Evolutionary conservation across 306 rosid species (phyloP), one percentile per base, ranked within the genome.

Genomic region (Phaseolus lunatus): DNA sequence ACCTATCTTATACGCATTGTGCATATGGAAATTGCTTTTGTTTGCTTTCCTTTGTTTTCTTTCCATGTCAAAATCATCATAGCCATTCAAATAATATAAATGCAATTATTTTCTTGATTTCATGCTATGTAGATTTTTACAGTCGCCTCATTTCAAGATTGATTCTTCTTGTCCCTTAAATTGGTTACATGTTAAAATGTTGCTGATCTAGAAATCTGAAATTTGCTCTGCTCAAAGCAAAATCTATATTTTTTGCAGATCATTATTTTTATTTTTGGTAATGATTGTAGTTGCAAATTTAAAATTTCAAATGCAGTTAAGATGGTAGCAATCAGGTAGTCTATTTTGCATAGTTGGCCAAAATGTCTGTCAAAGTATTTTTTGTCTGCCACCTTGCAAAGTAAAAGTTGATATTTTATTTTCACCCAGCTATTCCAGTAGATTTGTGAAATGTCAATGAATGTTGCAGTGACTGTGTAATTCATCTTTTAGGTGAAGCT

Each of bases 401-500:
- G 20, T 74, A 65, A 75, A 74, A 61, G 72, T 59, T 68, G 41
- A 18, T 54, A 61, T 62, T 58, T 69, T 56, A 18, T 22, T 15
- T n/a, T 9, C 13, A 15, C 77, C 11, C 8, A 0, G 22, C 43
- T 70, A 29, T 61, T 59, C 29, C 33, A 70, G 50, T 70, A 75
- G 73, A 79, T 53, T 70, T 35, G 12, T 67, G 67, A 48, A 78
- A 22, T 72, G 43, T 13, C 33, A 19, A 15, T 52, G 72, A 81
- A 43, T 37, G 67, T 65, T 72, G 61, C n/a, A 29, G 62, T 67
- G 41, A 43, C 73, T 56, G 35, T 72, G 22, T 41, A 62, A 41
- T 82, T 79, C 65, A 65, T 84, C 65, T 86, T 72, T 2, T 80
- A 92, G 98, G 95, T 90, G 67, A 85, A 82, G 26, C 87, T 92